Evolutionary conservation across 1,284 basidiomycete species (phyloP).

Genomic region (Cutaneotrichosporon sp.): DNA sequence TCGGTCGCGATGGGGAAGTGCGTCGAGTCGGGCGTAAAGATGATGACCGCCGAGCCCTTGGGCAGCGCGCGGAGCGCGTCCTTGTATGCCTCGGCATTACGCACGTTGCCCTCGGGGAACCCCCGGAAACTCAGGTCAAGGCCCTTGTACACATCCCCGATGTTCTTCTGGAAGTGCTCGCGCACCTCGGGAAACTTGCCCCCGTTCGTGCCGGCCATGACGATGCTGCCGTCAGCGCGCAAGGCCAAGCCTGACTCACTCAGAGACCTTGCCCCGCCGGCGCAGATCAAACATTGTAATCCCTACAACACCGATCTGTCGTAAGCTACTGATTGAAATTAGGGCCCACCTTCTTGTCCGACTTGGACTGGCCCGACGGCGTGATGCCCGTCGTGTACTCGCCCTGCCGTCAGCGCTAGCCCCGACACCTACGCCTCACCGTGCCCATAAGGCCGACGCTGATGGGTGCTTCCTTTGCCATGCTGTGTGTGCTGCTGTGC

Average conservation of each 20-base stretch:
- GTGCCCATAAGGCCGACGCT: constrained; percentile 46
- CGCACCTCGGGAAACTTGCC: constrained; percentile 70
- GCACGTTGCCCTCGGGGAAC: constrained; percentile 65
- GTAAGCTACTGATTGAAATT: neutral
- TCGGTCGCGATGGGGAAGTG: constrained; percentile 80
- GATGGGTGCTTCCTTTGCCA: constrained; percentile 29
- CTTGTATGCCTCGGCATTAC: constrained; percentile 81
- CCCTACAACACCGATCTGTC: constrained; percentile 68
- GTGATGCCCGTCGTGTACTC: constrained; percentile 93
- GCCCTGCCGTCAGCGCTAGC: constrained; percentile 20
- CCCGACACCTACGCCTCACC: constrained; percentile 28
- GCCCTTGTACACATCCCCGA: constrained; percentile 69
- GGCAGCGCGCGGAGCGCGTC: constrained; percentile 71
- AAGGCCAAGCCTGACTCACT: constrained; percentile 28
- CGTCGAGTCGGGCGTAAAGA: constrained; percentile 54
- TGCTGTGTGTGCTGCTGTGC: neutral
- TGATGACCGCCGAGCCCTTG: constrained; percentile 79
- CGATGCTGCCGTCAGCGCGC: constrained; percentile 23
- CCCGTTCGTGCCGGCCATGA: constrained; percentile 48
- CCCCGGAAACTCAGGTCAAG: constrained; percentile 73
- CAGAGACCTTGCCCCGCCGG: constrained; percentile 68
- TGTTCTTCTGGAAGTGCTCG: constrained; percentile 74
- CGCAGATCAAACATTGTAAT: constrained; percentile 85
- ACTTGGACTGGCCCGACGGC: constrained; percentile 78
- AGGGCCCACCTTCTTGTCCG: constrained; percentile 82